Percentiles rank a stretch among this genome's conserved stretches.
These are phyloP conservation scores for Barnettozyma siamensis DNA, from an alignment of 805 yeast species.

Conservation along the genomic window DNA sequence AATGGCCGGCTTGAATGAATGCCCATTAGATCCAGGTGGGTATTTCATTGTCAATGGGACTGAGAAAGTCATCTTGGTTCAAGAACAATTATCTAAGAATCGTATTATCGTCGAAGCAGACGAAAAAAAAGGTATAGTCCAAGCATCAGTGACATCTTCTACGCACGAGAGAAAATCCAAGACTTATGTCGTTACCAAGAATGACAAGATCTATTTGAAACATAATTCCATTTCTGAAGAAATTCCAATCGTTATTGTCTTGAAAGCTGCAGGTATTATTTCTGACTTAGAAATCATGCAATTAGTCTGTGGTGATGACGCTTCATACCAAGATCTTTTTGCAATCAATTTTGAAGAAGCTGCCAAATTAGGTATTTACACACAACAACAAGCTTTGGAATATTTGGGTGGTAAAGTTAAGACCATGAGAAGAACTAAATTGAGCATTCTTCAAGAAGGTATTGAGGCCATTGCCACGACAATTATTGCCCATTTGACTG, in stretches of 20 bases:
- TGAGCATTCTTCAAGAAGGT: conserved; percentile 85
- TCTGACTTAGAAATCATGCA: conserved; percentile 93
- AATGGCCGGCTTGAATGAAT: conserved; percentile 88
- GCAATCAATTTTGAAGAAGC: conserved; percentile 94
- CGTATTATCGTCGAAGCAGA: conserved; percentile 98
- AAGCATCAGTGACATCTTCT: conserved; percentile 96
- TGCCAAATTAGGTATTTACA: conserved; percentile 73
- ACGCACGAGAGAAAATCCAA: conserved; percentile 98
- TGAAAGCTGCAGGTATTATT: conserved; percentile 92
- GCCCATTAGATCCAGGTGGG: conserved; percentile 99
- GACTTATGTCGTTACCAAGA: conserved; percentile 90
- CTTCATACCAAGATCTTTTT: conserved; percentile 86
- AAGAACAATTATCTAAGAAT: conserved; percentile 93
- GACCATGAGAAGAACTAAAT: conserved; percentile 85
- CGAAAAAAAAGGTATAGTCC: conserved; percentile 88
- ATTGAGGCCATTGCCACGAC: conserved; percentile 95
- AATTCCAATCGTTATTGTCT: conserved; percentile 85
- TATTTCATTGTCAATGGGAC: conserved; percentile 97
- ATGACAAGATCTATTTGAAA: conserved; percentile 81
- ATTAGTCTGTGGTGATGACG: conserved; percentile 85
- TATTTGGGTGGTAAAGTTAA: conserved; percentile 88
- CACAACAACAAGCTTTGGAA: conserved; percentile 91
- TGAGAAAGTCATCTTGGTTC: conserved; percentile 93
- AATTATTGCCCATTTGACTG: conserved; percentile 90
- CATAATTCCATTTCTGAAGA: conserved; percentile 96